Conservation (phyloP, 2,329 filamentous ascomycete species). For the Aurifilum marmelostoma region DNA sequence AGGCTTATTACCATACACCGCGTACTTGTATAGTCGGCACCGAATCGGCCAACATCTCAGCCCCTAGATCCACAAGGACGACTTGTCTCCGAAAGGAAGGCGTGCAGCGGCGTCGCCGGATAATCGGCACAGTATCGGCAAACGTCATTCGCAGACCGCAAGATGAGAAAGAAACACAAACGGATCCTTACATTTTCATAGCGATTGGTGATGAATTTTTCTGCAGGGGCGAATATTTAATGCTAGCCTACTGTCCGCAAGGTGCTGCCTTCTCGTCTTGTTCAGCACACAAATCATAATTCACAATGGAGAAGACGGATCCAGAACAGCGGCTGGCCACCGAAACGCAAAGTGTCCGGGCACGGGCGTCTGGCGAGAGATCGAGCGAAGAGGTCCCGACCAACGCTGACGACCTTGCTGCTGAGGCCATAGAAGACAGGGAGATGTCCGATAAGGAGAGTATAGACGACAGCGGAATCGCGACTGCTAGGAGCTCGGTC, state of each 20-base stretch:
- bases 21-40: background rate
- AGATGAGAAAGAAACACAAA: background rate
- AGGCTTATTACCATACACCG: background rate
- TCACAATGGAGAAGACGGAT: conserved; percentile 1
- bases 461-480: background rate
- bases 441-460: background rate
- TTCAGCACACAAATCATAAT: background rate
- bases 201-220: background rate
- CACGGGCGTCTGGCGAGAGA: background rate
- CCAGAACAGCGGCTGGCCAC: background rate
- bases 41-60: conserved; percentile 4
- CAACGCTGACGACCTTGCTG: conserved; percentile 12
- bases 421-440: background rate
- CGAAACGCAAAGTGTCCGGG: background rate
- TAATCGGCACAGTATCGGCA: conserved; percentile 14
- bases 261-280: background rate
- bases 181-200: background rate
- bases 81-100: conserved; percentile 2
- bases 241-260: background rate
- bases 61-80: background rate
- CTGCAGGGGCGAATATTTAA: background rate
- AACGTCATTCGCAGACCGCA: background rate
- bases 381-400: conserved; percentile 6
- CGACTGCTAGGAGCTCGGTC: background rate
- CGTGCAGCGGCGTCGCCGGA: background rate